phyloP scores from a whole-genome alignment of 768 basidiomycete species.

The Imleria badia region DNA sequence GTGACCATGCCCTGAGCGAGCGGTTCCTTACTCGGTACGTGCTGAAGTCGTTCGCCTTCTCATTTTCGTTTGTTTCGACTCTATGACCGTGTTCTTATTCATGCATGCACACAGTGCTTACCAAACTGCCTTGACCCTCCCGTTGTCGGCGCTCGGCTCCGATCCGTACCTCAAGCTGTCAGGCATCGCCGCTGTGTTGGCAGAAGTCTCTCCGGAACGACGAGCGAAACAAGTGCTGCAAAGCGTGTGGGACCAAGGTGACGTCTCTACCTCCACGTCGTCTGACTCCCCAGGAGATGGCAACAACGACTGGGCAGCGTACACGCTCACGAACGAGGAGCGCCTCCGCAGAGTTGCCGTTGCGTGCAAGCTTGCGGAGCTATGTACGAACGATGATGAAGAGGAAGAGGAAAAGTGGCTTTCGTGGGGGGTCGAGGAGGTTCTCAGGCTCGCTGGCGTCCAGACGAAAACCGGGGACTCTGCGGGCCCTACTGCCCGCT shows the following conservation, averaged over 20 bases:
- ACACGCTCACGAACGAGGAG: conserved; percentile 35
- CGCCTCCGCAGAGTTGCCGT: conserved; percentile 45
- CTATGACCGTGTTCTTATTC: neutral
- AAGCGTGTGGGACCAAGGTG: conserved; percentile 23
- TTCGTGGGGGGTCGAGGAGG: conserved; percentile 44
- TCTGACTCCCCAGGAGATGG: conserved; percentile 1
- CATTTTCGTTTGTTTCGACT: neutral
- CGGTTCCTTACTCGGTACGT: conserved; percentile 55
- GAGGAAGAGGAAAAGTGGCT: conserved; percentile 46
- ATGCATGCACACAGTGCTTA: conserved; percentile 44
- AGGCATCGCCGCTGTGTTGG: conserved; percentile 63
- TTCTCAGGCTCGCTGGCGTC: conserved; percentile 29
- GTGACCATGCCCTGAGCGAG: conserved; percentile 51
- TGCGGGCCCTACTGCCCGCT: neutral
- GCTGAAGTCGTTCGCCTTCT: neutral
- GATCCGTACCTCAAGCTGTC: conserved; percentile 65
- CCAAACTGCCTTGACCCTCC: conserved; percentile 49
- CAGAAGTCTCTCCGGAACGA: conserved; percentile 42
- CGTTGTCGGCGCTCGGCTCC: conserved; percentile 33
- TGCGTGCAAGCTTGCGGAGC: conserved; percentile 45
- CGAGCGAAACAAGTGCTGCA: conserved; percentile 28
- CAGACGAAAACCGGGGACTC: neutral
- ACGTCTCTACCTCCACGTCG: neutral
- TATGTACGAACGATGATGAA: conserved; percentile 33
- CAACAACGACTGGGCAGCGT: conserved; percentile 18